phyloP scores from a whole-genome alignment of 2,329 filamentous ascomycete species.

The Venturia oleaginea region DNA sequence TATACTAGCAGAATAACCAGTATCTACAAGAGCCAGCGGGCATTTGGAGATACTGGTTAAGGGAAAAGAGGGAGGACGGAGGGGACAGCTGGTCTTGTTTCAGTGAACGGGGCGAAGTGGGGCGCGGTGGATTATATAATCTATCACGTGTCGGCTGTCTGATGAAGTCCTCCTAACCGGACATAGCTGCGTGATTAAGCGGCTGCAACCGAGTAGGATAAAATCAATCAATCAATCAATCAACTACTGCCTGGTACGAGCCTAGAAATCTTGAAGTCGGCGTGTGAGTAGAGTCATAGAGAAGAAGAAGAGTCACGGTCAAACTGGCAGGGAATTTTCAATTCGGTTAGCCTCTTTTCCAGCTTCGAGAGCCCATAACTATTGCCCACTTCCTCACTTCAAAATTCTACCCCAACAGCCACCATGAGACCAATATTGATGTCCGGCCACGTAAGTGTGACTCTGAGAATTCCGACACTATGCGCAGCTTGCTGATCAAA shows the following conservation, averaged over 20 bases:
- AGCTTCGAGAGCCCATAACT: background rate
- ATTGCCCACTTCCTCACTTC: background rate
- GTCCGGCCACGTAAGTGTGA: conserved; percentile 66
- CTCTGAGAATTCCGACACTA: background rate
- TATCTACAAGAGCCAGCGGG: too few relatives aligned
- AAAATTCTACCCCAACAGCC: conserved; percentile 5
- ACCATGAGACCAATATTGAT: conserved; percentile 94
- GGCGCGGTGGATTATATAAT: too few relatives aligned
- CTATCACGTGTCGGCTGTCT: too few relatives aligned
- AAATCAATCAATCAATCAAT: background rate
- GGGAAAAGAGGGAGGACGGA: too few relatives aligned
- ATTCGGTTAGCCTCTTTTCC: background rate
- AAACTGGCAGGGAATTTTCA: background rate
- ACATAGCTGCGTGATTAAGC: too few relatives aligned
- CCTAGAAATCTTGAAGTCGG: background rate
- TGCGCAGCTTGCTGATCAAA: conserved; percentile 3
- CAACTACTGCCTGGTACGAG: too few relatives aligned
- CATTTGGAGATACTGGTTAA: too few relatives aligned
- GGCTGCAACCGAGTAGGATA: too few relatives aligned
- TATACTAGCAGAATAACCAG: too few relatives aligned
- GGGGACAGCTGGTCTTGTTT: too few relatives aligned
- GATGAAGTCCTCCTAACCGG: too few relatives aligned
- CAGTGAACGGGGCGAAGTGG: too few relatives aligned
- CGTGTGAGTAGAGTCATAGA: background rate
- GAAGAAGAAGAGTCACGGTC: background rate